Base-by-base conservation (phyloP, 2,329 filamentous ascomycete genomes). In the Arthrinium puccinioides region DNA sequence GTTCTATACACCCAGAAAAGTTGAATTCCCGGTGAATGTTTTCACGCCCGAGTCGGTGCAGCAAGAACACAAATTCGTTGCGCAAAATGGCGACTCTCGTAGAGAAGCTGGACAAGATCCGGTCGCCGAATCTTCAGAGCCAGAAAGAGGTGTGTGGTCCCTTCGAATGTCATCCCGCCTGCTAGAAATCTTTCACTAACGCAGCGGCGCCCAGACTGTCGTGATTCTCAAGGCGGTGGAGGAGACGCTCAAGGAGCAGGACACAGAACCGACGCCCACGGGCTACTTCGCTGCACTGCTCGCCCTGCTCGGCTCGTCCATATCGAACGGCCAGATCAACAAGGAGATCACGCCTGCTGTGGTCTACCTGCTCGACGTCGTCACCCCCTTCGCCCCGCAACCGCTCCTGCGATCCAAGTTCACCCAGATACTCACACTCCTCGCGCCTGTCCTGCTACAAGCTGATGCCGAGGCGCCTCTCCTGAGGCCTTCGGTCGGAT, bases 281-380 rank as follows among this genome's bases (percentile, higher is more conserved):
- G 87, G 84, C 43, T 98, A 97, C 65, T 96, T 97, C 57, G 89
- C 89, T 13, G 89, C 92, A n/a, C 78, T 98, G 5, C 74, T 98
- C 31, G 87, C 89, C 25, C 75, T 98, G 4, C 76, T 98, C 4
- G 77, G 79, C 51, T 85, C 94, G 63, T 82, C 87, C 20, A 74
- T 84, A 37, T 77, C 73, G 26, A 70, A 64, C 46, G 82, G 79
- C 36, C 77, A 79, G 38, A 69, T 84, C 38, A 90, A 90, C 57
- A 85, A 86, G 59, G 87, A 94, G 46, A 70, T 94, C 43, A 84
- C 86, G 21, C 80, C 84, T 16, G 86, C 90, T 3, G 84, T 94
- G 47, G 84, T 98, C 50, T 98, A 98, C 63, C 81, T 98, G 13
- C 87, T 98, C 67, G 90, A 98, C 63, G 71, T 94, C 48, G 78